Base-by-base conservation (phyloP, 768 basidiomycete genomes). In the Glaciozyma martinii region DNA sequence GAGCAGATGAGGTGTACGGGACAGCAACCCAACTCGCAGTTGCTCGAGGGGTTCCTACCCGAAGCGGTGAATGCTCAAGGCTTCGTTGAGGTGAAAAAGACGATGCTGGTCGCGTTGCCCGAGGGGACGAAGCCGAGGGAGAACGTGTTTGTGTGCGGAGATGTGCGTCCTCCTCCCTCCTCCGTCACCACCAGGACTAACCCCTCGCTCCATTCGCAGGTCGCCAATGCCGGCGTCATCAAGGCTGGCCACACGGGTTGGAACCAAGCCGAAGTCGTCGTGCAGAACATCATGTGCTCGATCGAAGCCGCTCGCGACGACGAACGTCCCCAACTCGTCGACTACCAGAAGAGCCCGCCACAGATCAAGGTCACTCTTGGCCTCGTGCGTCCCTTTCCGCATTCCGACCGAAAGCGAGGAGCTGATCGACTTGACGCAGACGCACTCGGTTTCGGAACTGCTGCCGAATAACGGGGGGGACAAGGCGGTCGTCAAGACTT, bases 1-100 rank as follows among this genome's bases (percentile, higher is more conserved):
- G 9, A 47, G 25, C 29, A 73, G 69, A 29, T 74, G 33, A 67
- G 71, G 29, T 71, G 72, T 49, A 74, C 72, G 15, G 74, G 74
- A 6, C 74, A 74, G 47, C 66, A 58, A 43, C 74, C 74, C n/a
- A 73, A 73, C 61, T 72, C 74, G 21, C 52, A 32, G 29, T 30
- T 54, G 2, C 9, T 54, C 25, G 30, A 54, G 53, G 53, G 18
- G 1, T 54, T 54, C 29, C 53, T 32, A 1, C 30, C 53, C 1
- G 53, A 54, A 15, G 53, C 30, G 29, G 29, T 54, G 15, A 29
- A 32, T 16, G 53, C 16, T 3, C 13, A 27, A 9, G 53, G 53
- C 3, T 54, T 32, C 18, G 53, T 54, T 15, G 15, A 27, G 9
- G 53, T 54, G 1, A 18, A 5, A 5, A 27, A 27, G 53, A 54